Evolutionary conservation across 345 rosid genomes (phyloP).

Genomic region (Citrus medica): DNA sequence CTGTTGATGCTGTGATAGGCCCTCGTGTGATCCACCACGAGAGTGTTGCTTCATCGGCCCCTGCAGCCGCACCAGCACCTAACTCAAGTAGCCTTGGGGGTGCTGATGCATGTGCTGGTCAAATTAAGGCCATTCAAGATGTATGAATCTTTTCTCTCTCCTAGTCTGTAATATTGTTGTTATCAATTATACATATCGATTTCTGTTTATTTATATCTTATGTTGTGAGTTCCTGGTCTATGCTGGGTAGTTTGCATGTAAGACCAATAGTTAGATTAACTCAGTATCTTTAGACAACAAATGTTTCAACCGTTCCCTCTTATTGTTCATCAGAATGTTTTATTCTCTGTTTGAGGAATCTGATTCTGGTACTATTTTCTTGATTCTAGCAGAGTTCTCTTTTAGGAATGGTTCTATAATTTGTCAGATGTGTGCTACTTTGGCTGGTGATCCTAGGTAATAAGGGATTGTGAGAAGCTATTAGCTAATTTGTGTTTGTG

Average conservation of each 20-base stretch:
- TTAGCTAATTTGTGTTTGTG: no score
- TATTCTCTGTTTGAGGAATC: neutral
- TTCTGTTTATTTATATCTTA: neutral
- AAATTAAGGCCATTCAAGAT: slow-evolving; percentile 41
- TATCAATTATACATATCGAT: no score
- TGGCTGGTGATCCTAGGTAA: neutral
- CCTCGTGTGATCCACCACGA: slow-evolving; percentile 49
- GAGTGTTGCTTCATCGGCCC: slow-evolving; percentile 31
- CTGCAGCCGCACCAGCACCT: slow-evolving; percentile 26
- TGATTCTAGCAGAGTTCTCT: neutral
- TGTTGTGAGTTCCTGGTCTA: neutral
- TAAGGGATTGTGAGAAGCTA: neutral
- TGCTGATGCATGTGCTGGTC: slow-evolving; percentile 39
- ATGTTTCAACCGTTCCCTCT: neutral
- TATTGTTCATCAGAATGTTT: neutral
- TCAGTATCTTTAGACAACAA: no score
- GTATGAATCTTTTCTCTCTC: slow-evolving; percentile 18
- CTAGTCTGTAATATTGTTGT: no score
- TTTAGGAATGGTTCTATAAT: neutral
- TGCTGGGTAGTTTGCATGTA: neutral
- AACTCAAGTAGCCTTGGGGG: slow-evolving; percentile 10
- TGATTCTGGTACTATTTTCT: neutral
- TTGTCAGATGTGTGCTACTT: neutral
- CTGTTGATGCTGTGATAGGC: slow-evolving; percentile 42
- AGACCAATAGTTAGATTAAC: neutral